Evolutionary conservation across 2,329 filamentous ascomycete genomes (phyloP).

Genomic region (Fusarium zealandicum): DNA sequence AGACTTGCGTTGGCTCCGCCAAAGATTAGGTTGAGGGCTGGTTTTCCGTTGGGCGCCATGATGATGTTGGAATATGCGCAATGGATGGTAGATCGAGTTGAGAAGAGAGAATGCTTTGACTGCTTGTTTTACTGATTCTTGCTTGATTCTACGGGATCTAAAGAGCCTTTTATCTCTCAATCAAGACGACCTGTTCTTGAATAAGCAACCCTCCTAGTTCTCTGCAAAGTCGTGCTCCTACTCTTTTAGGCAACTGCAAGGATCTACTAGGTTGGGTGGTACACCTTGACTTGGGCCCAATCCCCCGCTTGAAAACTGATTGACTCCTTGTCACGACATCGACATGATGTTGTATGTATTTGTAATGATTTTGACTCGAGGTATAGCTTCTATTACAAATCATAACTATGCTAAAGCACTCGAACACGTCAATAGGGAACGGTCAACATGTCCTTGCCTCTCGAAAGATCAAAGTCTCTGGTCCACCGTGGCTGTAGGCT

Average conservation of each 20-base stretch:
- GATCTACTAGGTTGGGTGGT: too few relatives aligned
- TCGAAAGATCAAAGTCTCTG: too few relatives aligned
- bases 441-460: too few relatives aligned
- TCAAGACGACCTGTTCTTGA: neutral
- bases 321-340: too few relatives aligned
- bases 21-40: constrained; percentile 27
- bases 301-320: neutral
- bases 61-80: neutral
- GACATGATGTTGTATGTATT: too few relatives aligned
- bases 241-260: constrained; percentile 7
- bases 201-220: neutral
- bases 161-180: neutral
- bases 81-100: neutral
- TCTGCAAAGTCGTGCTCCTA: constrained; percentile 22
- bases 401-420: too few relatives aligned
- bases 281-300: too few relatives aligned
- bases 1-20: constrained; percentile 25
- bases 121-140: neutral
- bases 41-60: constrained; percentile 9
- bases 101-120: neutral
- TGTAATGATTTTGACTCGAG: too few relatives aligned
- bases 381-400: too few relatives aligned
- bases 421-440: too few relatives aligned
- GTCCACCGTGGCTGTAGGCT: too few relatives aligned
- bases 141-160: neutral